Percentiles rank a stretch among this genome's conserved stretches.
These are phyloP conservation scores for Psidium guajava DNA, from an alignment of 345 rosid genomes.

Conservation along the genomic window DNA sequence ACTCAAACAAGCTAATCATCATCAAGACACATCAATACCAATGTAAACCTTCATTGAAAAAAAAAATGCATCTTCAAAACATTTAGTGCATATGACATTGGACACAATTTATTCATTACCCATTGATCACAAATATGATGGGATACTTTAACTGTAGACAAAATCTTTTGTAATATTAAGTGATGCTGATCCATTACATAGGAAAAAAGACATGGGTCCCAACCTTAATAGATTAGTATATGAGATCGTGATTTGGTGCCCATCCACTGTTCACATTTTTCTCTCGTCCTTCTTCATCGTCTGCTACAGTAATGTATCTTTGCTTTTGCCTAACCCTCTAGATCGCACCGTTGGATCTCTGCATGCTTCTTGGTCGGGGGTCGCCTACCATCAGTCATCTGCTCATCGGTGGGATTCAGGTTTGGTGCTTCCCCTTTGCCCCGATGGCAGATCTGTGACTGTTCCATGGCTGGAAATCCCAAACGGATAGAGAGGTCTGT, in stretches of 20 bases:
- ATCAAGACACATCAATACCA: not conserved
- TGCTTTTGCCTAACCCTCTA: no score
- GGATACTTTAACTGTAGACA: not conserved
- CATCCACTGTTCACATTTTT: no score
- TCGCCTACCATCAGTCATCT: no score
- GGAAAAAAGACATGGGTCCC: not conserved
- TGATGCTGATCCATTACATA: not conserved
- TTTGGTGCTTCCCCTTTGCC: no score
- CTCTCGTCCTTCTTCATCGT: no score
- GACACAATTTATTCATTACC: not conserved
- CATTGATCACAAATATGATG: not conserved
- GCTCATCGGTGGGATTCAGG: no score
- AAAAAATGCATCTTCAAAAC: not conserved
- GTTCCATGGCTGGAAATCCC: no score
- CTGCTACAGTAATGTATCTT: no score
- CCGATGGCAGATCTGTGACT: no score
- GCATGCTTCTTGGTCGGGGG: no score
- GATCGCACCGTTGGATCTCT: no score
- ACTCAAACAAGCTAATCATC: not conserved
- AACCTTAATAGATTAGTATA: not conserved
- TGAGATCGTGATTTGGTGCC: not conserved
- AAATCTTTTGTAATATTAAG: not conserved
- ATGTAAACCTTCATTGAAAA: not conserved
- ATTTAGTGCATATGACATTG: not conserved
- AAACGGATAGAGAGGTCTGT: no score